These are phyloP conservation scores for Alternaria ethzedia DNA, from an alignment of 2,329 filamentous ascomycete genomes.

Conservation along the genomic window DNA sequence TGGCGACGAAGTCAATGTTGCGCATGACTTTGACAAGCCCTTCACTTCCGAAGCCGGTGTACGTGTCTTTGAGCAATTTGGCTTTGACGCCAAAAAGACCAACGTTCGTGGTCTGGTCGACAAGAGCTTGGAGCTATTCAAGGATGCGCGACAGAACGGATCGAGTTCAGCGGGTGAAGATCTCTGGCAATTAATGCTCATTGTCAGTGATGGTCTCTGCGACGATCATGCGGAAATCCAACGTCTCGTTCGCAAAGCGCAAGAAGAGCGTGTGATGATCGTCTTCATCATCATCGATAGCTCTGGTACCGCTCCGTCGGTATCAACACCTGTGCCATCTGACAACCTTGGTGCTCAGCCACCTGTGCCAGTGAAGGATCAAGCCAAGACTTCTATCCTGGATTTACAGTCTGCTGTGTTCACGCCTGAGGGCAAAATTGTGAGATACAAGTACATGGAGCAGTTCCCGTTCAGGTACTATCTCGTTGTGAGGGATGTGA, in stretches of 20 bases:
- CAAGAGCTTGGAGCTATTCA: constrained; percentile 81
- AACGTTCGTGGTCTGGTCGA: constrained; percentile 81
- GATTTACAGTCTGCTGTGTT: constrained; percentile 90
- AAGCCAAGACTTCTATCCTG: constrained; percentile 72
- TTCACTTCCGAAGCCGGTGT: constrained; percentile 83
- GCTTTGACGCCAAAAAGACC: constrained; percentile 83
- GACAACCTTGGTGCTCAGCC: constrained; percentile 12
- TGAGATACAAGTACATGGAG: constrained; percentile 90
- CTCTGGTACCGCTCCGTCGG: constrained; percentile 22
- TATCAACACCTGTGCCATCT: constrained; percentile 3
- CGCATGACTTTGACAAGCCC: constrained; percentile 82
- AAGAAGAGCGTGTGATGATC: constrained; percentile 95
- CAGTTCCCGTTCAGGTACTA: constrained; percentile 98
- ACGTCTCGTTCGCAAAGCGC: constrained; percentile 81
- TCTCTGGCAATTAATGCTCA: constrained; percentile 92
- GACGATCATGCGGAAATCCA: constrained; percentile 86
- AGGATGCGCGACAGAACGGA: constrained; percentile 71
- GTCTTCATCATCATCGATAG: constrained; percentile 96
- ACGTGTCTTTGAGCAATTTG: constrained; percentile 83
- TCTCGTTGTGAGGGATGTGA: constrained; percentile 88
- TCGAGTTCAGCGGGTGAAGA: constrained; percentile 62
- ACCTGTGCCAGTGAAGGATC: constrained; percentile 43
- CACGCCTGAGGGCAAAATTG: constrained; percentile 71
- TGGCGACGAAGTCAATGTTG: constrained; percentile 80
- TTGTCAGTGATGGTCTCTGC: constrained; percentile 93